Conservation (phyloP, 345 rosid genomes). For the Geranium brycei region DNA sequence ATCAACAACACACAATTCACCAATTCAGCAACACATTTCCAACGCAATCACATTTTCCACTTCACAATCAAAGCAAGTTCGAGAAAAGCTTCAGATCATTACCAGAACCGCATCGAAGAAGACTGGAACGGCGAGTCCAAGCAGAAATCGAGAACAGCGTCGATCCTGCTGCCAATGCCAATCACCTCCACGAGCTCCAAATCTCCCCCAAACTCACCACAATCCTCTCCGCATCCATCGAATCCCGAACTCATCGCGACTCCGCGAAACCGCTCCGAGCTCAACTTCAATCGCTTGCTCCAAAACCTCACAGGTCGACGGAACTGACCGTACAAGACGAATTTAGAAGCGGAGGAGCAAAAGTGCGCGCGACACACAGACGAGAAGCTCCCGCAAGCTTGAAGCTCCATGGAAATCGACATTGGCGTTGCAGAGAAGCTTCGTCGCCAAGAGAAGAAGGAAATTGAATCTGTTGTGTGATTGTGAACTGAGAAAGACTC, state of each 20-base stretch:
- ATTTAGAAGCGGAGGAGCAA: too few relatives aligned
- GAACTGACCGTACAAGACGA: too few relatives aligned
- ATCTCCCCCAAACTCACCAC: too few relatives aligned
- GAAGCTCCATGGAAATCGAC: too few relatives aligned
- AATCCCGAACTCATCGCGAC: slow-evolving; percentile 3
- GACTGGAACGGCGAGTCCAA: slow-evolving; percentile 51
- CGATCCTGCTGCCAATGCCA: slow-evolving; percentile 73
- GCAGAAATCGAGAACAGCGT: slow-evolving; percentile 64
- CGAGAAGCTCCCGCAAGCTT: too few relatives aligned
- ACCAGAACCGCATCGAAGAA: slow-evolving; percentile 68
- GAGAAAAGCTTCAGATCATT: slow-evolving; percentile 1
- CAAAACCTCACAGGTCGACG: too few relatives aligned
- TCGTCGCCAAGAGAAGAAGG: too few relatives aligned
- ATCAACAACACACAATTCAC: too few relatives aligned
- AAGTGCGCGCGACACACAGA: too few relatives aligned
- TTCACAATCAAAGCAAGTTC: background rate
- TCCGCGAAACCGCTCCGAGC: slow-evolving; percentile 5
- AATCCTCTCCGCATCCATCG: slow-evolving; percentile 10
- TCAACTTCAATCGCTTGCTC: background rate
- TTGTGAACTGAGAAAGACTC: too few relatives aligned
- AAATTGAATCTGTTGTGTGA: too few relatives aligned
- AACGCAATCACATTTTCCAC: background rate
- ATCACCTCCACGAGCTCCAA: slow-evolving; percentile 38
- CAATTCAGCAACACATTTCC: background rate
- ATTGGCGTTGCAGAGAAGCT: too few relatives aligned